Percentiles rank a stretch among this genome's conserved stretches.
phyloP scores from a whole-genome alignment of 2,329 filamentous ascomycete species.

The Epichloe amarillans region DNA sequence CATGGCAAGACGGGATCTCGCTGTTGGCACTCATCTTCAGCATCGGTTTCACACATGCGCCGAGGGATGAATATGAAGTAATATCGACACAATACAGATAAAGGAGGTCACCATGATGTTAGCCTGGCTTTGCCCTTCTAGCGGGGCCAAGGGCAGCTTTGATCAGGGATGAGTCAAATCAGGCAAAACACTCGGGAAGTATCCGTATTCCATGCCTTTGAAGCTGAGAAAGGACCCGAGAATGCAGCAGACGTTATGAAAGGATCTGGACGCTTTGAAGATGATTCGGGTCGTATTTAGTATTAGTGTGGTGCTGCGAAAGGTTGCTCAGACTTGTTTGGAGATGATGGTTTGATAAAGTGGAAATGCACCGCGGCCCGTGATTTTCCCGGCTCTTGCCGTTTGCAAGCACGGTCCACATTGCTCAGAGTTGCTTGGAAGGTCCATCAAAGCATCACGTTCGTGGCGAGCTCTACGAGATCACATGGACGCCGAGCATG shows the following conservation, averaged over 20 bases:
- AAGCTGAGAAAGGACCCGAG: too few relatives aligned
- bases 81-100: background rate
- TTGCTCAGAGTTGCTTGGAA: background rate
- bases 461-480: background rate
- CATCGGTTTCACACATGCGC: background rate
- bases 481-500: background rate
- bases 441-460: background rate
- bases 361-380: background rate
- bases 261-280: background rate
- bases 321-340: too few relatives aligned
- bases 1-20: background rate
- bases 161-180: background rate
- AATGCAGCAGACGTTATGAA: background rate
- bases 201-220: too few relatives aligned
- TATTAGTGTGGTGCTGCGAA: too few relatives aligned
- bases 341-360: too few relatives aligned
- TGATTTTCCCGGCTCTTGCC: background rate
- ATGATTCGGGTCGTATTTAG: too few relatives aligned
- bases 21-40: background rate
- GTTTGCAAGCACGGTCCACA: background rate
- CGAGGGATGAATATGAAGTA: background rate
- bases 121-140: background rate
- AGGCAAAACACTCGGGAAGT: background rate
- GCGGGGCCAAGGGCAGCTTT: background rate
- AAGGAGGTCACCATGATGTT: background rate